Evolutionary conservation across 2,329 filamentous ascomycete species (phyloP), one percentile per base, ranked within the genome.

Genomic region (Dactylonectria macrodidyma): DNA sequence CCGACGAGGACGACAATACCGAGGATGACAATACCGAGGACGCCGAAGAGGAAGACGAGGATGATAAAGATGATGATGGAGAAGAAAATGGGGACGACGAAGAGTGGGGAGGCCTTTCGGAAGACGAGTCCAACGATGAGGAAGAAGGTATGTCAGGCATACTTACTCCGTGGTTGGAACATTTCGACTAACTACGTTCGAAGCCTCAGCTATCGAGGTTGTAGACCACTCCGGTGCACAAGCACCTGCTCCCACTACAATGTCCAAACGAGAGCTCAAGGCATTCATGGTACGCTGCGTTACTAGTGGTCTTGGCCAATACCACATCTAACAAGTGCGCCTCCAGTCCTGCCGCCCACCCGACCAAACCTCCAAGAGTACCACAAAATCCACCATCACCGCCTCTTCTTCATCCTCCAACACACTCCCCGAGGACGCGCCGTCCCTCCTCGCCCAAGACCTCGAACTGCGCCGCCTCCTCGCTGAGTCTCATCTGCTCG

Each of bases 391-490:
- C 26, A 69, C 55, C 67, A 74, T 46, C 26, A 73, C 59, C 63
- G 71, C 70, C 24, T 77, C 67, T 55, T 78, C 48, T 34, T 33
- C 72, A 34, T n/a, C 79, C 30, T 71, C 75, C 72, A 65, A 80
- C 75, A 62, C 81, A 79, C 71, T 81, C 59, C 80, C 86, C 66
- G 89, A 92, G 76, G 88, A 92, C 77, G 87, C 87, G 59, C 86
- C 86, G 70, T 88, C 88, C 11, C 92, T 97, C 69, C 87, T 98
- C 19, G 95, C 95, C 79, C 95, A 98, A 80, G 96, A 98, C 80
- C 90, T 97, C 61, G 95, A 94, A 46, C 90, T 99, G 14, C 95
- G 98, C 80, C 92, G 95, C 54, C 90, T 99, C 47, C 90, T 99
- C 65, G 88, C 92, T 73, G 96, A 99, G 85, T 98, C 95, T 0